Base-by-base conservation (phyloP, 805 yeast genomes). In the Lachancea mirantina region DNA sequence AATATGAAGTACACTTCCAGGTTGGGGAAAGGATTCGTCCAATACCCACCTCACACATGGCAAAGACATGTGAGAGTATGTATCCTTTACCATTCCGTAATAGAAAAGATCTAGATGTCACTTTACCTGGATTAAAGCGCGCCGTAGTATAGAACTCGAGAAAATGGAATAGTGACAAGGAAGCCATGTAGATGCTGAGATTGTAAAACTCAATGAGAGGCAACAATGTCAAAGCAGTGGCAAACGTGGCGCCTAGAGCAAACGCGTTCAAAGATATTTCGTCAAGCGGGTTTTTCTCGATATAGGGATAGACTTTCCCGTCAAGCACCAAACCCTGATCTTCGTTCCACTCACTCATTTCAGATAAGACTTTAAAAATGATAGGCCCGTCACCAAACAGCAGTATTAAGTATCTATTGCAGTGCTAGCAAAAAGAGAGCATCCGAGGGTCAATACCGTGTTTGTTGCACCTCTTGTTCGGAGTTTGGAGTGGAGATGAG, bases 71-170 rank as follows among this genome's bases (percentile, higher is more conserved):
- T 0, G 88, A 85, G 1, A 61, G 28, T 0, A 64, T 55, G 47
- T 82, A 82, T 11, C 67, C 70, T 1, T 53, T 44, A 3, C 88
- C 87, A 46, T 82, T 82, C 36, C 71, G 69, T 29, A 82, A 54
- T 30, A 82, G 61, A 47, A 75, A 83, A 0, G 88, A 85, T 45
- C 82, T 85, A 35, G 69, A 69, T 25, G 75, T 76, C 1, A 79
- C 80, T 47, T 78, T 76, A 4, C 64, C 55, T 3, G 76, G 67
- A 49, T 89, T 87, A 59, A 67, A 85, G 32, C 64, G 60, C 0
- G 95, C 87, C 0, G 98, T 92, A 23, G 76, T 70, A 47, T 70
- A 74, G 53, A 78, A 92, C 59, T 92, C 98, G 14, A 84, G 52
- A 45, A 83, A 72, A 54, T 92, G 97, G 59, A 89, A 92, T 0